Evolutionary conservation across 257 asterid species (phyloP), one percentile per base, ranked within the genome.

Genomic region (Solanum ahanhuiri): DNA sequence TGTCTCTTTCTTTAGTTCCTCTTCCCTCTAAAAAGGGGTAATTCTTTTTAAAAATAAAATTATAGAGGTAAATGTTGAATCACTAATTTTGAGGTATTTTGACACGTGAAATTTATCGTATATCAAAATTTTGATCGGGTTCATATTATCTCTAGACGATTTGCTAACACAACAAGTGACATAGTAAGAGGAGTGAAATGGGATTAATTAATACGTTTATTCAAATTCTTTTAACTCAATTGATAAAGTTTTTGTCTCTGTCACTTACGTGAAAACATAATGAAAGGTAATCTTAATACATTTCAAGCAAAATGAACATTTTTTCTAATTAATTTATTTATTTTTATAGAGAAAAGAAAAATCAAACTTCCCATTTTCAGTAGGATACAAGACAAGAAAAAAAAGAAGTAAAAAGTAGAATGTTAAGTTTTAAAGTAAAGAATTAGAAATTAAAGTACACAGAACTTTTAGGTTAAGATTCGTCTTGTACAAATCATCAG

Each of bases 231-330:
- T 51, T 5, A 17, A 51, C 3, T 15, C n/a, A 17, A 1, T 1
- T 15, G 1, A 0, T n/a, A 23, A 64, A 25, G 5, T 0, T 11
- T 25, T 2, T 64, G 4, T 14, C 15, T 4, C 0, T 14, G 2
- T 25, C 14, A n/a, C 3, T 63, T 0, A 10, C 15, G 7, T 4
- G 3, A 1, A 69, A 30, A 7, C 1, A 7, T 69, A 69, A 69
- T 14, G 39, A 17, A 67, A 14, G 2, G 22, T 3, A 31, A 17
- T 34, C 9, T 34, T 72, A 72, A 34, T 18, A 71, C 3, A 34
- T 34, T 18, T 34, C 30, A 20, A 72, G n/a, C 70, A 22, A 18
- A 72, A 18, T 72, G 20, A 20, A 71, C 9, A 33, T 71, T 67
- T 67, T 9, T 28, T 28, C 5, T 4, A 4, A 72, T 72, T 72